Percentiles rank a stretch among this genome's conserved stretches.
phyloP scores from a whole-genome alignment of 2,329 filamentous ascomycete genomes.

The Neonectria magnoliae region DNA sequence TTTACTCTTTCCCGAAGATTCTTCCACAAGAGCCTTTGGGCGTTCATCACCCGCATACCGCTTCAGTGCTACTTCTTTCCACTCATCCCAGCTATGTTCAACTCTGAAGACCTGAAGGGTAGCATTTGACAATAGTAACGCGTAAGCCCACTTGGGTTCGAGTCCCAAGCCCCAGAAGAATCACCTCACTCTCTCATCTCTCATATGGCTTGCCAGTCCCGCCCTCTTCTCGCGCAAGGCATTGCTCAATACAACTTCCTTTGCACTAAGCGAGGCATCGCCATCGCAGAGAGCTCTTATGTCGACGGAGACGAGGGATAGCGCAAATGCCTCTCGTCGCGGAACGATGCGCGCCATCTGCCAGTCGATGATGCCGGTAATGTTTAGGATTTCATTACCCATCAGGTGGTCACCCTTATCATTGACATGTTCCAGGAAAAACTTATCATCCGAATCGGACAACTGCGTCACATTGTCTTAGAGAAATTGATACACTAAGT shows the following conservation, averaged over 20 bases:
- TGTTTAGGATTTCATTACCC: conserved; percentile 52
- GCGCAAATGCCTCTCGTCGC: too few species aligned
- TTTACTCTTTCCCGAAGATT: too few species aligned
- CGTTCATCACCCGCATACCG: conserved; percentile 10
- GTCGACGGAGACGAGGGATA: too few species aligned
- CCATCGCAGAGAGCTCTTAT: too few species aligned
- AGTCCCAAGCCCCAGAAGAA: conserved; percentile 36
- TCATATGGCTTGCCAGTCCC: conserved; percentile 14
- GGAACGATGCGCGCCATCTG: too few species aligned
- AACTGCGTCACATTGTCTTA: too few species aligned
- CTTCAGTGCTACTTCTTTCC: conserved; percentile 25
- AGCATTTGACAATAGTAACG: conserved; percentile 33
- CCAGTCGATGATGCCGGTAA: conserved; percentile 17
- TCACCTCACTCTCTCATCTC: conserved; percentile 32
- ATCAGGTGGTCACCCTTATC: conserved; percentile 31
- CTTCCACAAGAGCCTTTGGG: too few species aligned
- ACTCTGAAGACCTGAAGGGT: conserved; percentile 28
- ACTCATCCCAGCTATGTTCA: conserved; percentile 22
- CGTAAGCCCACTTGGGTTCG: conserved; percentile 26
- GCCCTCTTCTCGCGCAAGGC: too few species aligned
- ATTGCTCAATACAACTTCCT: too few species aligned
- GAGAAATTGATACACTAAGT: conserved; percentile 50
- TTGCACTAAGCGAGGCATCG: too few species aligned
- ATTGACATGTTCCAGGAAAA: too few species aligned
- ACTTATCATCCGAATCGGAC: too few species aligned